Conservation (phyloP, 352 stramenopile species). For the Globisporangium uncinulatum region DNA sequence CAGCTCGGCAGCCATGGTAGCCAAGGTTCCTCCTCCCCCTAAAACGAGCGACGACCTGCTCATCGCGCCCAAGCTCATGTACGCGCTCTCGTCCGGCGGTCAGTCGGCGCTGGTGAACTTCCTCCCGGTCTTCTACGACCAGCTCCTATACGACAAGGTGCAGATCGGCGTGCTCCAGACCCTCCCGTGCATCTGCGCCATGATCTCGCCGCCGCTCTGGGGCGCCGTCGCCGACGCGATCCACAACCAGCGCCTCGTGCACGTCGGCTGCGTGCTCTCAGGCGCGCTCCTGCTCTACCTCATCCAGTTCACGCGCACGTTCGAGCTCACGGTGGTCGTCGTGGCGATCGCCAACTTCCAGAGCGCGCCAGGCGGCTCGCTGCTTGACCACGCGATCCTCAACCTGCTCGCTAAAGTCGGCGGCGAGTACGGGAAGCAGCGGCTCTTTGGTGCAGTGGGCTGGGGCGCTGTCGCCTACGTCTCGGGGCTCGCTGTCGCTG, state of each 20-base stretch:
- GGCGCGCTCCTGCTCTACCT: constrained; percentile 53
- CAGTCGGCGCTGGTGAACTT: constrained; percentile 73
- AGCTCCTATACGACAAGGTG: constrained; percentile 61
- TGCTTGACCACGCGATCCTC: constrained; percentile 70
- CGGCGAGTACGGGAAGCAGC: constrained; percentile 81
- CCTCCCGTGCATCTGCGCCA: constrained; percentile 50
- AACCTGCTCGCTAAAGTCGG: constrained; percentile 58
- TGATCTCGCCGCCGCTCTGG: constrained; percentile 70
- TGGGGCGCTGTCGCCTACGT: constrained; percentile 65
- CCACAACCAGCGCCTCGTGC: constrained; percentile 51
- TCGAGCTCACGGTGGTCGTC: constrained; percentile 41
- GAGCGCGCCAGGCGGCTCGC: constrained; percentile 41
- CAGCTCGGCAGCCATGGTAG: not conserved
- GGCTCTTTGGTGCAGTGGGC: constrained; percentile 68
- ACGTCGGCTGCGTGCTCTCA: constrained; percentile 54
- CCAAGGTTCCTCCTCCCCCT: not conserved
- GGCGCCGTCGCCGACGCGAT: constrained; percentile 64
- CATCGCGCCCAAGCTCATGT: constrained; percentile 78
- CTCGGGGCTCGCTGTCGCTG: constrained; percentile 52
- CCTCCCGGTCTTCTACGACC: constrained; percentile 67
- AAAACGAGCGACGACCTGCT: constrained; percentile 18
- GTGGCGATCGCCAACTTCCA: constrained; percentile 63
- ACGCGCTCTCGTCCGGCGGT: constrained; percentile 55
- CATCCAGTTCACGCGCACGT: constrained; percentile 49
- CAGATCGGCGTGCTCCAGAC: constrained; percentile 76